These are phyloP conservation scores for Cordyceps javanica DNA, from an alignment of 2,329 filamentous ascomycete species.

Conservation along the genomic window DNA sequence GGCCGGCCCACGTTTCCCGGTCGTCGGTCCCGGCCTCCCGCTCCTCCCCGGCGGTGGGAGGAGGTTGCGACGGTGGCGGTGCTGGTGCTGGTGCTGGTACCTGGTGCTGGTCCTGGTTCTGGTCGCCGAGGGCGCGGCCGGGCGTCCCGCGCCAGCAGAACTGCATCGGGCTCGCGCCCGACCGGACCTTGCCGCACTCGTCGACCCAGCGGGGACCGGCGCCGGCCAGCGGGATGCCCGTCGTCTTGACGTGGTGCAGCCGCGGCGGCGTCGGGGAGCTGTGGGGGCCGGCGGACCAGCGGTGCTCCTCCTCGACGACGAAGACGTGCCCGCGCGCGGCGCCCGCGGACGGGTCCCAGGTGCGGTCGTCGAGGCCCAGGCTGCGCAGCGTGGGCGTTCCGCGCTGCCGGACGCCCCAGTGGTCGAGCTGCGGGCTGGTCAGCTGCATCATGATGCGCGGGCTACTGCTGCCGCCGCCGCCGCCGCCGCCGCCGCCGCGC, in stretches of 20 bases:
- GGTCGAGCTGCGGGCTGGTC: constrained; percentile 44
- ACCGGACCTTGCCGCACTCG: constrained; percentile 33
- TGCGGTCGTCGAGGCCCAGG: constrained; percentile 42
- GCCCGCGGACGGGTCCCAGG: constrained; percentile 26
- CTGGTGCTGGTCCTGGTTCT: too few species aligned
- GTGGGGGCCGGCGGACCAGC: constrained; percentile 42
- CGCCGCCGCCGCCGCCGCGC: constrained; percentile 24
- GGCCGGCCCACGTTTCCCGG: constrained; percentile 18
- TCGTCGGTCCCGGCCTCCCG: background rate
- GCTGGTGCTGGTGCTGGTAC: too few species aligned
- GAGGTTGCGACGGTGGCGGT: too few species aligned
- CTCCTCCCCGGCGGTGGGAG: too few species aligned
- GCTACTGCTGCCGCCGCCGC: constrained; percentile 23
- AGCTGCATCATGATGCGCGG: constrained; percentile 44
- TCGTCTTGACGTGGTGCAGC: constrained; percentile 41
- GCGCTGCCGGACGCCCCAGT: constrained; percentile 47
- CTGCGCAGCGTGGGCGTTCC: constrained; percentile 42
- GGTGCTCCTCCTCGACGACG: constrained; percentile 50
- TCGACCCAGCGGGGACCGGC: constrained; percentile 44
- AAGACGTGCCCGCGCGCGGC: constrained; percentile 37
- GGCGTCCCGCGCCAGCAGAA: constrained; percentile 35
- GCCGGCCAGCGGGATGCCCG: constrained; percentile 47
- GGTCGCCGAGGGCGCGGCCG: too few species aligned
- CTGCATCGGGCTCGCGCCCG: constrained; percentile 22
- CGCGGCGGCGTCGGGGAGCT: constrained; percentile 32